Base-by-base conservation (phyloP, 2,329 filamentous ascomycete genomes). In the Pyrenochaeta sp. region DNA sequence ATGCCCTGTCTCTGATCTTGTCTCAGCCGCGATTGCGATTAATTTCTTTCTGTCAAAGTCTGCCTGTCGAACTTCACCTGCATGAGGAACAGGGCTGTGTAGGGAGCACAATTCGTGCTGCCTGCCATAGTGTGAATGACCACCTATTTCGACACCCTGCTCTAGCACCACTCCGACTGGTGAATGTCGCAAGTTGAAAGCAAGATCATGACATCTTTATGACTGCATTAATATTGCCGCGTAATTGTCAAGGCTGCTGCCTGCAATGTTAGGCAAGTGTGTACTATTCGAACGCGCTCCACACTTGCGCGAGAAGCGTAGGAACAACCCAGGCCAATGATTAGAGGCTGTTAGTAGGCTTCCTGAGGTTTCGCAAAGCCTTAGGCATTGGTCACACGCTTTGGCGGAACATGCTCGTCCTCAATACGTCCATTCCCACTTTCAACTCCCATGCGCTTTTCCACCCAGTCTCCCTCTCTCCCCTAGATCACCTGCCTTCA, bases 61-160 rank as follows among this genome's bases (percentile, higher is more conserved):
- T 42, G 45, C 45, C 31, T 42, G 27, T 49, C n/a, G 23, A 43
- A 45, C 21, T 37, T 29, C 30, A 36, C 51, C 47, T 54, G 39
- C 36, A 46, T 47, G 37, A 32, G 35, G 40, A 42, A 49, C 43
- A 14, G 39, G 58, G 55, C 55, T 55, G 54, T 57, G 56, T 49
- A 51, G 29, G 32, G 21, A 43, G 20, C 27, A 14, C 31, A n/a
- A 35, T n/a, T 31, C 12, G 18, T 39, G 46, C 17, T 50, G 40
- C 50, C 44, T 56, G 37, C 29, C 30, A 36, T 23, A 7, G 17
- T 30, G 27, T n/a, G 40, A 3, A 42, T 30, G 29, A 23, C 9
- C 29, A 18, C 23, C 12, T 23, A 42, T 30, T 23, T 30, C 23
- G 11, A n/a, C 36, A 39, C 36, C 18, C 17, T 21, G 14, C 36